Percentiles rank a stretch among this genome's conserved stretches.
These are phyloP conservation scores for Candida silvicultrix DNA, from an alignment of 805 yeast genomes.

Conservation along the genomic window DNA sequence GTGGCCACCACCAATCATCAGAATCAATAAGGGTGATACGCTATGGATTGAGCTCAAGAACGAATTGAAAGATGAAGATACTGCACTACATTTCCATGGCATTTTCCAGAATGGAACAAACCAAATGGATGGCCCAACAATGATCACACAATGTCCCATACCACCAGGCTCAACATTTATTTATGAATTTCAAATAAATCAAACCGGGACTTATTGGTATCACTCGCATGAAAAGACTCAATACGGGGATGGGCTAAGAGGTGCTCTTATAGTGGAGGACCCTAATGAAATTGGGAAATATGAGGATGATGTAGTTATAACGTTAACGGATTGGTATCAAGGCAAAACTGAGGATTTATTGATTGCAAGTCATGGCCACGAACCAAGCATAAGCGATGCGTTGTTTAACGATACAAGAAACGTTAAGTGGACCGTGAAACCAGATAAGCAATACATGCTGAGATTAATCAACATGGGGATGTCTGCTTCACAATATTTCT, in stretches of 20 bases:
- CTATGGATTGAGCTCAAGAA: constrained; percentile 33
- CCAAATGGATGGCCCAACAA: constrained; percentile 45
- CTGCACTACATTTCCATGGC: constrained; percentile 54
- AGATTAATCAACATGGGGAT: constrained; percentile 51
- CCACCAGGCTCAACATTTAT: constrained; percentile 33
- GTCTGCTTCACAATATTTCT: constrained; percentile 50
- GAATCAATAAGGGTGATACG: constrained; percentile 35
- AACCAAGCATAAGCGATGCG: constrained; percentile 40
- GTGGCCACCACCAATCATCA: constrained; percentile 45
- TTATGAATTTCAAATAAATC: constrained; percentile 36
- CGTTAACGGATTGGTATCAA: constrained; percentile 47
- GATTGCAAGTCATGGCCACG: constrained; percentile 36
- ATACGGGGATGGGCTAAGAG: constrained; percentile 41
- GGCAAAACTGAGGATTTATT: constrained; percentile 28
- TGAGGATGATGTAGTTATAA: constrained; percentile 40
- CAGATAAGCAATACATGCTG: constrained; percentile 39
- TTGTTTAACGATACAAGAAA: constrained; percentile 41
- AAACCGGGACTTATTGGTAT: constrained; percentile 50
- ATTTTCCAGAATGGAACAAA: constrained; percentile 38
- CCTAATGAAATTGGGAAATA: constrained; percentile 22
- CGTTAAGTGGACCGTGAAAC: constrained; percentile 37
- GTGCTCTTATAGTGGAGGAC: constrained; percentile 38
- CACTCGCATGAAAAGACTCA: constrained; percentile 46
- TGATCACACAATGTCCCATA: constrained; percentile 44
- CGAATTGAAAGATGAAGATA: constrained; percentile 35